phyloP scores from a whole-genome alignment of 441 rosid genomes.

The Kokia cookei region DNA sequence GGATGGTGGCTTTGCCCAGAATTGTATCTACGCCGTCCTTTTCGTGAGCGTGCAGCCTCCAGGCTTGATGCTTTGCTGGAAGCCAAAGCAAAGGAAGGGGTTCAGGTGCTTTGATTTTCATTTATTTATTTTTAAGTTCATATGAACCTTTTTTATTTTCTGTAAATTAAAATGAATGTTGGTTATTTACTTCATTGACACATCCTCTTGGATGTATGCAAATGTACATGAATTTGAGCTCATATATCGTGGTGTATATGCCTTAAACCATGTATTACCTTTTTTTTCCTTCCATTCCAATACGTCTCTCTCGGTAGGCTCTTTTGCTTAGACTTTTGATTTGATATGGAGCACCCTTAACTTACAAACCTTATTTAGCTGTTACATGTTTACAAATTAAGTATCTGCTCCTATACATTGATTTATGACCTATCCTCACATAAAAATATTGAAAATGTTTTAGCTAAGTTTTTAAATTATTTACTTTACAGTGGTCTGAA shows the following conservation, averaged over 20 bases:
- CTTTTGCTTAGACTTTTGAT: neutral
- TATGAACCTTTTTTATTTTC: neutral
- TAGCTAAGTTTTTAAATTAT: neutral
- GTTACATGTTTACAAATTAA: neutral
- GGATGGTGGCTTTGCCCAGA: conserved; percentile 99
- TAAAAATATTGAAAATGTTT: neutral
- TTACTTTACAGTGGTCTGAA: neutral
- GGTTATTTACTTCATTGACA: neutral
- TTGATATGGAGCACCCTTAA: neutral
- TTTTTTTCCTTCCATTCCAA: neutral
- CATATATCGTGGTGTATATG: neutral
- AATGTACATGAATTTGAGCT: neutral
- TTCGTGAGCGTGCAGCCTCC: conserved; percentile 53
- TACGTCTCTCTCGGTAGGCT: neutral
- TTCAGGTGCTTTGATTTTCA: conserved; percentile 55
- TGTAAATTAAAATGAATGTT: neutral
- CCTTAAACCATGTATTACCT: neutral
- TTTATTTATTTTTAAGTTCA: neutral
- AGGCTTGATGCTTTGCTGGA: conserved; percentile 94
- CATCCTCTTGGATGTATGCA: neutral
- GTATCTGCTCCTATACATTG: neutral
- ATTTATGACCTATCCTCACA: neutral
- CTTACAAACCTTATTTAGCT: neutral
- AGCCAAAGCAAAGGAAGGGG: conserved; percentile 96
- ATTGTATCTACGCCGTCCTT: conserved; percentile 93